phyloP scores from a whole-genome alignment of 139 green algal genomes.

The Ettlia oleoabundans region DNA sequence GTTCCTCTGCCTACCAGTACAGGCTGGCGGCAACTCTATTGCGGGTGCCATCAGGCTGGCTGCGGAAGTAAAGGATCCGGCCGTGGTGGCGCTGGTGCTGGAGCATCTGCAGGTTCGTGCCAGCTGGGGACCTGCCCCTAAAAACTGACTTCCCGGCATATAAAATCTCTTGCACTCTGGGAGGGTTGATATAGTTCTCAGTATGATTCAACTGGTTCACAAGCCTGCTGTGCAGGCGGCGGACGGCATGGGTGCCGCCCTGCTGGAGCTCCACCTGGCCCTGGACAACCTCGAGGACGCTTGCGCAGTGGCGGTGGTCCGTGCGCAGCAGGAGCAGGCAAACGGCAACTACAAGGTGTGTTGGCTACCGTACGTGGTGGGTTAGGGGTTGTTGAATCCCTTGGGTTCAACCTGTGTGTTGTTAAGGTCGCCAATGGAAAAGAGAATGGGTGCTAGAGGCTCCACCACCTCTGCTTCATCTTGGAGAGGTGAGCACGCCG shows the following conservation, averaged over 20 bases:
- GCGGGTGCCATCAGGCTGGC: slow-evolving; percentile 67
- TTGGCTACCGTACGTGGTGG: background rate
- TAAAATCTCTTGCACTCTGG: too few species aligned
- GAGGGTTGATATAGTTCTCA: too few species aligned
- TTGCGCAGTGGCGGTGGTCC: slow-evolving; percentile 53
- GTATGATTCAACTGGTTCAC: too few species aligned
- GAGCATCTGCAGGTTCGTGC: slow-evolving; percentile 17
- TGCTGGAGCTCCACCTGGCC: slow-evolving; percentile 74
- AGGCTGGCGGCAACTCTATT: slow-evolving; percentile 52
- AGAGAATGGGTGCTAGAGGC: background rate
- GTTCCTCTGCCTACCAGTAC: background rate
- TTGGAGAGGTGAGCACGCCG: background rate
- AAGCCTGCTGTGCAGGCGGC: too few species aligned
- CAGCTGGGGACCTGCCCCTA: too few species aligned
- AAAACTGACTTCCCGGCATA: too few species aligned
- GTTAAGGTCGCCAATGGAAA: background rate
- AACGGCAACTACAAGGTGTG: slow-evolving; percentile 82
- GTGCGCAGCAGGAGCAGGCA: slow-evolving; percentile 65
- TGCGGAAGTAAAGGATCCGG: background rate
- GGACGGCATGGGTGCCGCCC: slow-evolving; percentile 31
- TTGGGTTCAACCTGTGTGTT: background rate
- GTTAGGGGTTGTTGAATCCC: too few species aligned
- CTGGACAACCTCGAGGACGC: slow-evolving; percentile 72
- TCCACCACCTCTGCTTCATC: background rate
- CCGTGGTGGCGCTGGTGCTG: slow-evolving; percentile 55